A percentile compares a stretch with the other conserved stretches of the same genome.
Evolutionary conservation across 2,329 filamentous ascomycete genomes (phyloP).

Genomic region (Mariannaea sp.): DNA sequence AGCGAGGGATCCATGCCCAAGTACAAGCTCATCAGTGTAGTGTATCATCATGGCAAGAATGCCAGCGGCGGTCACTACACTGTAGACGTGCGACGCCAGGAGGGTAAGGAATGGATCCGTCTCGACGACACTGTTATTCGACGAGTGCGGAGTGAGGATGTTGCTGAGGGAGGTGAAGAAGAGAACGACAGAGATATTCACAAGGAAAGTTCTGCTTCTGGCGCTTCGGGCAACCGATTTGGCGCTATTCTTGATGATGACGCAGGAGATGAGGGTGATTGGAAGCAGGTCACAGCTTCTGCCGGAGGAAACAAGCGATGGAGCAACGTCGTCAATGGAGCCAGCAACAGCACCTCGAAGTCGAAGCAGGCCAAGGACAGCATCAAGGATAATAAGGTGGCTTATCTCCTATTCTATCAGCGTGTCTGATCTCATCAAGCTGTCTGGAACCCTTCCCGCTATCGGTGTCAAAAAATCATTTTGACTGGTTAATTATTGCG

Average conservation of each 20-base stretch:
- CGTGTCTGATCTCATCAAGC: constrained; percentile 56
- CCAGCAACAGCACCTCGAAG: constrained; percentile 59
- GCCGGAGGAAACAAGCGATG: constrained; percentile 72
- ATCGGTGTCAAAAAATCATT: not conserved
- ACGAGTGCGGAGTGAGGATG: constrained; percentile 83
- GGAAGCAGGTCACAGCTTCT: constrained; percentile 76
- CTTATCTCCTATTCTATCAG: constrained; percentile 96
- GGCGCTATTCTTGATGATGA: constrained; percentile 71
- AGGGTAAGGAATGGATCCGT: constrained; percentile 94
- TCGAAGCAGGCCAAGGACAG: constrained; percentile 63
- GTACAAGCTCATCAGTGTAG: constrained; percentile 85
- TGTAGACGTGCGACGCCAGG: constrained; percentile 92
- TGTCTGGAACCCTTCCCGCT: not conserved
- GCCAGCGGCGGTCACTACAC: constrained; percentile 97
- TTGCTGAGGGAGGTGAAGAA: constrained; percentile 82
- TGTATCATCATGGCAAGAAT: constrained; percentile 98
- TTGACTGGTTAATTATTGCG: constrained; percentile 9
- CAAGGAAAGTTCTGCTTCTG: constrained; percentile 36
- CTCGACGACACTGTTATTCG: constrained; percentile 92
- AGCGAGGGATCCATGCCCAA: constrained; percentile 73
- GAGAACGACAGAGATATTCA: constrained; percentile 68
- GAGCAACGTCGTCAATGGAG: constrained; percentile 70
- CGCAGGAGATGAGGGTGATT: constrained; percentile 69
- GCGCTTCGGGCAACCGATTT: constrained; percentile 71
- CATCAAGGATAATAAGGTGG: constrained; percentile 93